Evolutionary conservation across 306 rosid genomes (phyloP).

Genomic region (Pterocarpus santalinus): DNA sequence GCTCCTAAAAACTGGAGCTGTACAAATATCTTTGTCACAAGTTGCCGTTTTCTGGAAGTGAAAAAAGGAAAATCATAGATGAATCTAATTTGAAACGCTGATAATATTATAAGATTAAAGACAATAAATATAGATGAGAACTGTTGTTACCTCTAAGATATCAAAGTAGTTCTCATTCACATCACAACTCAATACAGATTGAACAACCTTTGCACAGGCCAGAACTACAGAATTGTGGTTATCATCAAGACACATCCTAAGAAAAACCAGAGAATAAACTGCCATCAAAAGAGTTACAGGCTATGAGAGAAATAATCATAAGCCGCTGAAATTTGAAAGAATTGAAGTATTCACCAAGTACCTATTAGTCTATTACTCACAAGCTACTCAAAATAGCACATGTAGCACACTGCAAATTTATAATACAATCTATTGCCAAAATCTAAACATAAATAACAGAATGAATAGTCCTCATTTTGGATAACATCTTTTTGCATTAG

Average conservation of each 20-base stretch:
- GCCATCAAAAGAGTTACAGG: constrained; percentile 21
- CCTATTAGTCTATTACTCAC: constrained; percentile 32
- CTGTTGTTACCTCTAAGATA: constrained; percentile 67
- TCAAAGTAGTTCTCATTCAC: constrained; percentile 79
- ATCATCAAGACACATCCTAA: constrained; percentile 91
- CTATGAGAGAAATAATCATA: constrained; percentile 10
- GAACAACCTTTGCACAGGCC: constrained; percentile 79
- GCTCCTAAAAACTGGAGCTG: constrained; percentile 93
- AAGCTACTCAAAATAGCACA: constrained; percentile 21
- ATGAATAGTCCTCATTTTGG: not conserved
- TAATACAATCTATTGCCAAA: constrained; percentile 23
- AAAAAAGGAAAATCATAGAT: constrained; percentile 38
- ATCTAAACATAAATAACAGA: not conserved
- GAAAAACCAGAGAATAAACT: constrained; percentile 33
- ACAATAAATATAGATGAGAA: constrained; percentile 30
- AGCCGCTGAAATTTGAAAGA: constrained; percentile 23
- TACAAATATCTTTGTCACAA: constrained; percentile 66
- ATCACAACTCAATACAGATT: constrained; percentile 76
- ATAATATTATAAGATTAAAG: constrained; percentile 25
- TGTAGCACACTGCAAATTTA: not conserved
- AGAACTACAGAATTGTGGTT: constrained; percentile 87
- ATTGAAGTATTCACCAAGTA: constrained; percentile 23
- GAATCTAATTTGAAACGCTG: constrained; percentile 39
- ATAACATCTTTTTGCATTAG: constrained; percentile 15
- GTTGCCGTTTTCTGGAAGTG: constrained; percentile 66